A percentile compares a stretch with the other conserved stretches of the same genome.
Conservation (phyloP, 2,329 filamentous ascomycete genomes). For the Raffaelea arxii region DNA sequence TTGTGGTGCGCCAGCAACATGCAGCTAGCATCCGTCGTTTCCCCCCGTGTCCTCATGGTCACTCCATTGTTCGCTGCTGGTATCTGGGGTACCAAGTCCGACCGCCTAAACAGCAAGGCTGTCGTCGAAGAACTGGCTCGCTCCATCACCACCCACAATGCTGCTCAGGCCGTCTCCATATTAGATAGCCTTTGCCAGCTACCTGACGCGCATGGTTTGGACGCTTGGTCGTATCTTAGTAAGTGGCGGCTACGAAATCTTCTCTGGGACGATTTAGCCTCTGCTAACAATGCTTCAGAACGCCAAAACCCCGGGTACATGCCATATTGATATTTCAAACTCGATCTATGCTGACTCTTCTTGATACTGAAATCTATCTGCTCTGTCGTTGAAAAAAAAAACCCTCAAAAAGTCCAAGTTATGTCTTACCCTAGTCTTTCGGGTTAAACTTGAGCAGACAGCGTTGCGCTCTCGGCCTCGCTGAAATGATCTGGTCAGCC, state of each 20-base stretch:
- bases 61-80: conserved; percentile 8
- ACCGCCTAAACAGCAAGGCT: neutral
- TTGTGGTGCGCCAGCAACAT: conserved; percentile 7
- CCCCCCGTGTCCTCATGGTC: conserved; percentile 9
- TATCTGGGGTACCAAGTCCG: conserved; percentile 2
- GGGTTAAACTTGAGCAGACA: conserved; percentile 43
- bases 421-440: too few species aligned
- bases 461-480: conserved; percentile 47
- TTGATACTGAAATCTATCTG: too few species aligned
- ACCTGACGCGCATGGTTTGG: neutral
- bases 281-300: neutral
- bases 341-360: too few species aligned
- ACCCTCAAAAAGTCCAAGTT: too few species aligned
- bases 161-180: conserved; percentile 1
- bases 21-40: conserved; percentile 5
- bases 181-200: conserved; percentile 6
- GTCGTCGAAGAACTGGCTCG: conserved; percentile 5
- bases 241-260: too few species aligned
- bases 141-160: conserved; percentile 8
- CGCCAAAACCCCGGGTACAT: conserved; percentile 7
- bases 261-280: neutral
- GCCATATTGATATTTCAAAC: conserved; percentile 5
- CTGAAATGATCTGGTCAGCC: conserved; percentile 59
- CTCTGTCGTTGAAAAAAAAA: too few species aligned
- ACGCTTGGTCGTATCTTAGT: conserved; percentile 7